These are phyloP conservation scores for Pleurotus djamor DNA, from an alignment of 768 basidiomycete genomes.

Conservation along the genomic window DNA sequence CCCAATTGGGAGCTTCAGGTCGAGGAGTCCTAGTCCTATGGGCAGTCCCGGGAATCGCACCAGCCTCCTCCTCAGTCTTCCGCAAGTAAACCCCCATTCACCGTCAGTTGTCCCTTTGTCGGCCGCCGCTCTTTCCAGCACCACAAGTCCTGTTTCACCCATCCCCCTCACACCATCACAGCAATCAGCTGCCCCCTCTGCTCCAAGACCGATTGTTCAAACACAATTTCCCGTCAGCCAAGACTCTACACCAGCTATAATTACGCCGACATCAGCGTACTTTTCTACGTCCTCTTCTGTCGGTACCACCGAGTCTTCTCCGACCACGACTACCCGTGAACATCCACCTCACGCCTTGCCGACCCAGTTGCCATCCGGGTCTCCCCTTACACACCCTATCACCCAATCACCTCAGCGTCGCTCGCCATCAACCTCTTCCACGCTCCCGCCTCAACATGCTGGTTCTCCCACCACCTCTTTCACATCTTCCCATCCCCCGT, in stretches of 20 bases:
- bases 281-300: slow-evolving; percentile 29
- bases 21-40: slow-evolving; percentile 65
- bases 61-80: slow-evolving; percentile 49
- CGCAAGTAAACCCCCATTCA: slow-evolving; percentile 26
- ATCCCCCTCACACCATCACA: neutral
- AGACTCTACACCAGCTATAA: slow-evolving; percentile 26
- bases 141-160: neutral
- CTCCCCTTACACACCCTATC: slow-evolving; percentile 9
- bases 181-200: neutral
- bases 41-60: slow-evolving; percentile 29
- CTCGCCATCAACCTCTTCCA: slow-evolving; percentile 2
- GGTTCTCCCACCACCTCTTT: slow-evolving; percentile 16
- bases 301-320: slow-evolving; percentile 5
- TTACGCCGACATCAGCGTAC: slow-evolving; percentile 49
- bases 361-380: slow-evolving; percentile 13
- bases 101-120: slow-evolving; percentile 8
- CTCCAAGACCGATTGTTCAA: slow-evolving; percentile 8
- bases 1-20: slow-evolving; percentile 67
- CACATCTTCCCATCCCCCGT: slow-evolving; percentile 31
- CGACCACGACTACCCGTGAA: slow-evolving; percentile 17
- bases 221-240: slow-evolving; percentile 2
- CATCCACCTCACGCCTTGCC: slow-evolving; percentile 19
- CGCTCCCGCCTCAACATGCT: slow-evolving; percentile 15
- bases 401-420: slow-evolving; percentile 14
- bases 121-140: neutral